Conservation (phyloP, 1,284 basidiomycete genomes). For the Apiotrichum sp. region DNA sequence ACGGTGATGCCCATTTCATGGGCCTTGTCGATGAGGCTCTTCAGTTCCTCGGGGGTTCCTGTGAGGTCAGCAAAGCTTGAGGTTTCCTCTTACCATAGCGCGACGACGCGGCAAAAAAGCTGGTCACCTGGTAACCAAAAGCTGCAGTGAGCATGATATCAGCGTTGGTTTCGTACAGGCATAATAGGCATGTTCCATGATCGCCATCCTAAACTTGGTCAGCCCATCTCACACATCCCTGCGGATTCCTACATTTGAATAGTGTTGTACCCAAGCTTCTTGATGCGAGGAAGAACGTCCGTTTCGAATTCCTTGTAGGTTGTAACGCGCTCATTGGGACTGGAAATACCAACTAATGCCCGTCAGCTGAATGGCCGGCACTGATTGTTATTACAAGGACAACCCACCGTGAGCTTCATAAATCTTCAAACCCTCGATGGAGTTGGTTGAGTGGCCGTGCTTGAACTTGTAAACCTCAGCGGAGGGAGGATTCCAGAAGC, state of each 20-base stretch:
- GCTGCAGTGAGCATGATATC: conserved; percentile 51
- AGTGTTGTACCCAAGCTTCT: conserved; percentile 86
- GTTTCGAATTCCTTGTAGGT: conserved; percentile 92
- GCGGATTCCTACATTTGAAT: conserved; percentile 63
- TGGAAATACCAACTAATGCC: conserved; percentile 96
- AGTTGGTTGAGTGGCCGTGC: conserved; percentile 49
- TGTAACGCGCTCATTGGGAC: conserved; percentile 76
- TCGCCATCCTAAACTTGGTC: conserved; percentile 63
- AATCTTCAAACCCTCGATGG: conserved; percentile 62
- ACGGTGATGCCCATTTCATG: conserved; percentile 90
- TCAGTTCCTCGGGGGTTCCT: conserved; percentile 88
- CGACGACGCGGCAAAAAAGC: conserved; percentile 94
- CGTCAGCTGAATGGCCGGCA: too few species aligned
- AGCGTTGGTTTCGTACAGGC: conserved; percentile 63
- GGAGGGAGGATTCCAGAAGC: conserved; percentile 94
- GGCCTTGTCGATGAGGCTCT: conserved; percentile 89
- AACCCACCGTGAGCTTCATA: conserved; percentile 80
- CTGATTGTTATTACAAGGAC: neutral
- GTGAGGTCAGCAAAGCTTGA: conserved; percentile 53
- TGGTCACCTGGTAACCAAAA: conserved; percentile 96
- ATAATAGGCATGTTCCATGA: conserved; percentile 99
- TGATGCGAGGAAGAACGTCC: conserved; percentile 80
- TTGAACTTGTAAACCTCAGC: conserved; percentile 74
- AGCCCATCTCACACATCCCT: neutral
- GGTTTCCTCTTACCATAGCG: conserved; percentile 68